Conservation (phyloP, 257 asterid genomes). For the Lantana camara region DNA sequence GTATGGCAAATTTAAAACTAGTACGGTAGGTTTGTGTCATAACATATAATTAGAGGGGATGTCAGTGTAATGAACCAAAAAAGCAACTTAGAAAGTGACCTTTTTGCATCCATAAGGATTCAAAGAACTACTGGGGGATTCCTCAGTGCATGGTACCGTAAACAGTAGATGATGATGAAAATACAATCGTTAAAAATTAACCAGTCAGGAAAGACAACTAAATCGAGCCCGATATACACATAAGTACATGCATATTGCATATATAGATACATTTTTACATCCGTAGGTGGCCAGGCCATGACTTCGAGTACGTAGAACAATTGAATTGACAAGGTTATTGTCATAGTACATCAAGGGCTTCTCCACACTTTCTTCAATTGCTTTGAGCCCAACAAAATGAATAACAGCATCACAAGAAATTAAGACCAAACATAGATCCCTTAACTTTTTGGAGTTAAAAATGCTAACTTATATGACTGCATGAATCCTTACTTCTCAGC, state of each 20-base stretch:
- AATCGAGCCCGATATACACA: too few species aligned
- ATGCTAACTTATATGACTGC: too few species aligned
- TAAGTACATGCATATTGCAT: not conserved
- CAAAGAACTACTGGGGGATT: constrained; percentile 52
- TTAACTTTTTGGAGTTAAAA: too few species aligned
- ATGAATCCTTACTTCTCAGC: constrained; percentile 74
- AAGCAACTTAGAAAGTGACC: constrained; percentile 37
- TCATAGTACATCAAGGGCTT: constrained; percentile 65
- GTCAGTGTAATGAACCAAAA: too few species aligned
- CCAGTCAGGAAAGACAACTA: not conserved
- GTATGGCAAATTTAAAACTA: too few species aligned
- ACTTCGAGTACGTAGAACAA: constrained; percentile 60
- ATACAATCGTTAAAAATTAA: constrained; percentile 58
- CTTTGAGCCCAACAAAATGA: constrained; percentile 78
- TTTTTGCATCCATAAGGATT: constrained; percentile 81
- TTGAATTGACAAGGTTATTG: constrained; percentile 65
- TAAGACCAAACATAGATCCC: too few species aligned
- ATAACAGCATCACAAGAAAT: constrained; percentile 51
- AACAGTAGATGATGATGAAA: constrained; percentile 81
- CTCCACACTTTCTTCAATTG: constrained; percentile 72
- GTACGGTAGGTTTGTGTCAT: too few species aligned
- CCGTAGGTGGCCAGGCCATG: constrained; percentile 79
- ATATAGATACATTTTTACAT: constrained; percentile 51
- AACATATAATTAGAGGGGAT: too few species aligned
- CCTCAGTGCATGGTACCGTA: constrained; percentile 82